Evolutionary conservation across 1,284 basidiomycete genomes (phyloP), one percentile per base, ranked within the genome.

Genomic region (Sporisorium scitamineum): DNA sequence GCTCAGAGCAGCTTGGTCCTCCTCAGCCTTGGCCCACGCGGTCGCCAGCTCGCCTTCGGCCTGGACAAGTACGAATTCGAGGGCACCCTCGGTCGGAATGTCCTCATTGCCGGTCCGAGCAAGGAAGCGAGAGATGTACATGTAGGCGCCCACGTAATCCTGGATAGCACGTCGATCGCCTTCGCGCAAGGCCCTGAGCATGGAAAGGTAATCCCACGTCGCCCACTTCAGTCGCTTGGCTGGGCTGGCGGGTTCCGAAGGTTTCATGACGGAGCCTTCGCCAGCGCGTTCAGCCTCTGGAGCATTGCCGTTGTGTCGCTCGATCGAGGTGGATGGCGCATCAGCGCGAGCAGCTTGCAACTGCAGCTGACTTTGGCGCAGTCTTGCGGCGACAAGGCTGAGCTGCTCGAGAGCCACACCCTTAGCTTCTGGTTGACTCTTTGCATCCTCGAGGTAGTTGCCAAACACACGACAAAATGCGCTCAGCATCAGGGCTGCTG

Each of bases 341-440:
- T 57, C 55, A 7, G 16, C 39, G n/a, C 50, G 32, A 8, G 41
- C 37, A 2, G 64, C 57, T 16, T 63, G 60, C 34, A 66, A 41
- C 18, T 63, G 62, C 37, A 75, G 45, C 39, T 82, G 72, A 29
- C 63, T 69, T 9, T 69, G 60, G 3, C 93, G 89, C 42, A 98
- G 88, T 47, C 90, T 90, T 1, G 94, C 92, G 20, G 92, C 95
- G 61, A 98, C 93, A n/a, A 92, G 88, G 8, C 95, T 95, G 0
- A 98, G 88, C 85, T 97, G 94, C 84, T 99, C 96, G 26, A 98
- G 88, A 0, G 95, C 94, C 67, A 97, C 90, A 0, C 90, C 91
- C 85, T 94, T 95, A 20, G 80, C 73, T 32, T 84, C 82, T 3
- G 70, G 74, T 22, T 70, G 57, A 7, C 89, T 89, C 81, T 94